Conservation (phyloP, 495 filamentous ascomycete genomes). For the Sabuloglossum arenarium region DNA sequence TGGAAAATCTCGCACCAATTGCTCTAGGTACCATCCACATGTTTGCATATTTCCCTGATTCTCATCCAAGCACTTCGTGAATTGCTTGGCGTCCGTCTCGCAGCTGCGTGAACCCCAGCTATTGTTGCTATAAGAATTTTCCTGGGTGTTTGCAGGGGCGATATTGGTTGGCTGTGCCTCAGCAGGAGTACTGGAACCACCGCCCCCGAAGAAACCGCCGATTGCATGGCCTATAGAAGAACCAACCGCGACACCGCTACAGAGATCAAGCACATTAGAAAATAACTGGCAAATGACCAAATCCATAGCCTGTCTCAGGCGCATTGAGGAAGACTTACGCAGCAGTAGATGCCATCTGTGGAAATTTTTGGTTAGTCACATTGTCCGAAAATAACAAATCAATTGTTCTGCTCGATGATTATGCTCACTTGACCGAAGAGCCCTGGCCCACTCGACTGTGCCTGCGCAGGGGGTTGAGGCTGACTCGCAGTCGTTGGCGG, state of each 20-base stretch:
- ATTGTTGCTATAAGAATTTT: constrained; percentile 28
- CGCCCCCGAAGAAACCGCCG: constrained; percentile 65
- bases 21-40: constrained; percentile 94
- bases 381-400: background rate
- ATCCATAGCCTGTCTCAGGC: background rate
- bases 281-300: background rate
- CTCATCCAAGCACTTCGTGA: constrained; percentile 91
- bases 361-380: background rate
- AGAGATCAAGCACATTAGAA: constrained; percentile 7
- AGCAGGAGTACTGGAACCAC: constrained; percentile 35
- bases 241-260: constrained; percentile 84
- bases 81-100: constrained; percentile 55
- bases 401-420: background rate
- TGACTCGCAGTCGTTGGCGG: constrained; percentile 12
- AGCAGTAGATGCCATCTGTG: constrained; percentile 22
- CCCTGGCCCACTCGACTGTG: constrained; percentile 15
- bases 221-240: constrained; percentile 89
- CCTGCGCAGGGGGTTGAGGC: constrained; percentile 8
- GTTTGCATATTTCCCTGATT: constrained; percentile 84
- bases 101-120: constrained; percentile 37
- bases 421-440: constrained; percentile 18
- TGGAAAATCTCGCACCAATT: constrained; percentile 35
- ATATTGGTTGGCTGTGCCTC: constrained; percentile 27
- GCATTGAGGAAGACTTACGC: constrained; percentile 17
- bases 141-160: constrained; percentile 20